phyloP scores from a whole-genome alignment of 371 early-diverging fungal species.

The Apophysomyces elegans region DNA sequence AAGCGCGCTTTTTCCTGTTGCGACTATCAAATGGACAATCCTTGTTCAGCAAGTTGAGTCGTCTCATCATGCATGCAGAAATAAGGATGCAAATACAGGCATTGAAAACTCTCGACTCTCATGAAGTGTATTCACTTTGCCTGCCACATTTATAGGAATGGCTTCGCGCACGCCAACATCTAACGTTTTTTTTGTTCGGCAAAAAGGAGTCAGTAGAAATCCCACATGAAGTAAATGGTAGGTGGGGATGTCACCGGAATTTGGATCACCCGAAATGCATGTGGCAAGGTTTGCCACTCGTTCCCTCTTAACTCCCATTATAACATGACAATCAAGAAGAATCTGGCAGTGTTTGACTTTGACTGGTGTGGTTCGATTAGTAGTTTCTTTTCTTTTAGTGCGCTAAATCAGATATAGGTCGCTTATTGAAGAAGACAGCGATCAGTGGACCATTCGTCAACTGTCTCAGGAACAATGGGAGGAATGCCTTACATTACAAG shows the following conservation, averaged over 20 bases:
- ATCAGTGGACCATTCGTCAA: conserved; percentile 59
- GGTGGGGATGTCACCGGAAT: not conserved
- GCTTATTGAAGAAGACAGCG: conserved; percentile 75
- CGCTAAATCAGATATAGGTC: conserved; percentile 47
- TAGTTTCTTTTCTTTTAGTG: not conserved
- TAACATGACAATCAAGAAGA: conserved; percentile 1
- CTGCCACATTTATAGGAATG: too few species aligned
- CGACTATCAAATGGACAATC: too few species aligned
- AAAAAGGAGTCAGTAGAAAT: not conserved
- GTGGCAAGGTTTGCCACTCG: not conserved
- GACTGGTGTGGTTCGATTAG: conserved; percentile 58
- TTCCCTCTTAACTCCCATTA: not conserved
- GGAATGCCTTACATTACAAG: conserved; percentile 24
- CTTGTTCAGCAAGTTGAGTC: too few species aligned
- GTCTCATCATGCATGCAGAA: too few species aligned
- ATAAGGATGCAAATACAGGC: too few species aligned
- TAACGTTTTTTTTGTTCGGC: not conserved
- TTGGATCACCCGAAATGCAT: not conserved
- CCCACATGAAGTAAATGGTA: too few species aligned
- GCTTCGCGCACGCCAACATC: too few species aligned
- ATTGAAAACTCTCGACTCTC: too few species aligned
- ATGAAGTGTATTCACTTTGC: too few species aligned
- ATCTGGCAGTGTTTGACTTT: conserved; percentile 73
- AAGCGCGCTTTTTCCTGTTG: too few species aligned
- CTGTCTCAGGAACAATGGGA: conserved; percentile 49